Percentiles rank a stretch among this genome's conserved stretches.
Conservation (phyloP, 495 filamentous ascomycete genomes). For the Aspergillus sclerotioniger region DNA sequence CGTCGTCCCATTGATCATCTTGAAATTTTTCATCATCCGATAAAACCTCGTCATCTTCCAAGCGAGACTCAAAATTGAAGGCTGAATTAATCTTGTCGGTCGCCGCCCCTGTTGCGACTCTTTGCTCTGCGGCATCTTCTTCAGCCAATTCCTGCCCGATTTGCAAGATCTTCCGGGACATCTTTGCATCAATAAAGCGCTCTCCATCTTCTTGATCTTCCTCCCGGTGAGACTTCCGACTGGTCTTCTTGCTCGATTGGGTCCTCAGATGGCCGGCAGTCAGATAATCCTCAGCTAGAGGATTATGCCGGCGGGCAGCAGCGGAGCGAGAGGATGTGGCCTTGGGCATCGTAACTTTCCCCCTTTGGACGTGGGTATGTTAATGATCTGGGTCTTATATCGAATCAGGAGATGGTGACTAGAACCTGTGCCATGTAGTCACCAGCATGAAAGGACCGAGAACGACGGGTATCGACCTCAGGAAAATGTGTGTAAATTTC, state of each 20-base stretch:
- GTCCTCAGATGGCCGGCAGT: constrained; percentile 59
- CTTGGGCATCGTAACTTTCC: constrained; percentile 42
- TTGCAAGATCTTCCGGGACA: constrained; percentile 81
- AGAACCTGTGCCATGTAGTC: not conserved
- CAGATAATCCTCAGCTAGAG: constrained; percentile 68
- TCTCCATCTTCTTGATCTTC: constrained; percentile 62
- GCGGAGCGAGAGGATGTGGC: constrained; percentile 40
- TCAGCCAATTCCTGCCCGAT: constrained; percentile 81
- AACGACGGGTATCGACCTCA: constrained; percentile 1
- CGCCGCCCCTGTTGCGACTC: constrained; percentile 23
- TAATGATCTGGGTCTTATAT: not conserved
- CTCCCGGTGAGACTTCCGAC: constrained; percentile 52
- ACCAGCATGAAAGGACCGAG: not conserved
- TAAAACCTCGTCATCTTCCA: constrained; percentile 49
- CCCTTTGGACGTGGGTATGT: not conserved
- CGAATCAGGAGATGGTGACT: not conserved
- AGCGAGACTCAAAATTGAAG: constrained; percentile 63
- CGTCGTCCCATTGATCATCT: constrained; percentile 56
- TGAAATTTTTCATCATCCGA: constrained; percentile 58
- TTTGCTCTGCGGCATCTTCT: constrained; percentile 61
- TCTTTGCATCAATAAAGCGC: constrained; percentile 77
- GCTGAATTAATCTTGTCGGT: constrained; percentile 51
- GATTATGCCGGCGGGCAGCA: constrained; percentile 59
- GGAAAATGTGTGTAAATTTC: constrained; percentile 43
- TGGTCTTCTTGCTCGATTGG: constrained; percentile 53